Base-by-base conservation (phyloP, 495 filamentous ascomycete genomes). In the Thermochaetoides thermophila region DNA sequence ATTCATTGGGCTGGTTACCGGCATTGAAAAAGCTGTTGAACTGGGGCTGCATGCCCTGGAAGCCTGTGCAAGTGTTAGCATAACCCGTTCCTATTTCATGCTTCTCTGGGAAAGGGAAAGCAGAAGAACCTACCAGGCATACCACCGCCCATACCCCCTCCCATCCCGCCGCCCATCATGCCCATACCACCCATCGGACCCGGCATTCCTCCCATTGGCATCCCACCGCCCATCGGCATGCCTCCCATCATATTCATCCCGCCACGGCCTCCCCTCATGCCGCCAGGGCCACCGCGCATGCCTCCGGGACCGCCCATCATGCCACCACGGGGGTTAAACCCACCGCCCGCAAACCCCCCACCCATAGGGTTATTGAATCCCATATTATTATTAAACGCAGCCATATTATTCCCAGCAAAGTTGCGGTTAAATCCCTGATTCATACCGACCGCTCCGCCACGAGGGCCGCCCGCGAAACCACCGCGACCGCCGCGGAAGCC, bases 1-100 rank as follows among this genome's bases (percentile, higher is more conserved):
- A 69, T 18, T 71, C 34, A 29, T 17, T 39, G 17, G 29, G 18
- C 29, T 39, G 36, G 32, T 44, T 44, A 12, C 42, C 45, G 39
- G 70, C 71, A 21, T 60, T 64, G 7, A 87, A 91, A 69, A 87
- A 86, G 37, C 68, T 74, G 50, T 85, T 86, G 59, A 89, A 93
- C 37, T 71, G 72, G 8, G 72, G 63, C 46, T 73, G 73, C 50
- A 67, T 67, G 21, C 68, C 69, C 50, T 76, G 76, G 59, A 84
- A 85, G 37, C 69, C 75, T 50, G 64, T 39, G 27, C 43, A n/a
- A n/a, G n/a, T n/a, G n/a, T n/a, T n/a, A 37, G 31, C 21, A 24
- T 6, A 24, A 24, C 21, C 6, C 21, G 11, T 6, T 6, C 6
- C 21, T 11, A 24, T 6, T 24, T 24, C 21, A 24, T 13, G n/a